Evolutionary conservation across 1,139 yeast genomes (phyloP).

Genomic region (Suhomyces wounanorum): DNA sequence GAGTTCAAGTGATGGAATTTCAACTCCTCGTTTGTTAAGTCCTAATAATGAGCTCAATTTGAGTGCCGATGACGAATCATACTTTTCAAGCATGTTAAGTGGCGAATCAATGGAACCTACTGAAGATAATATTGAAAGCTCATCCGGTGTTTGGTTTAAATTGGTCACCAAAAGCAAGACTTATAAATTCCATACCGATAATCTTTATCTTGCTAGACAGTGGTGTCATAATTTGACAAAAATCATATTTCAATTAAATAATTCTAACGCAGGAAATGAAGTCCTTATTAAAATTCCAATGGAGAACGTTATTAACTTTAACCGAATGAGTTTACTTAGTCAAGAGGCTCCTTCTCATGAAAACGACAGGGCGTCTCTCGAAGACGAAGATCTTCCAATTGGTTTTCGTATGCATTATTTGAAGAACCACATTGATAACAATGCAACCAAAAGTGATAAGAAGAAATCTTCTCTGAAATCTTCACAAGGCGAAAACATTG

Average conservation of each 20-base stretch:
- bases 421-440: slow-evolving; percentile 13
- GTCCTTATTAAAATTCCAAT: slow-evolving; percentile 80
- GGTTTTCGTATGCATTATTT: slow-evolving; percentile 27
- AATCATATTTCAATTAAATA: slow-evolving; percentile 63
- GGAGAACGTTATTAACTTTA: slow-evolving; percentile 63
- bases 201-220: slow-evolving; percentile 66
- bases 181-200: slow-evolving; percentile 73
- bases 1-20: slow-evolving; percentile 10
- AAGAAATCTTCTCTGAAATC: slow-evolving; percentile 17
- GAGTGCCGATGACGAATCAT: slow-evolving; percentile 27
- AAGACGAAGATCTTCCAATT: slow-evolving; percentile 22
- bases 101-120: slow-evolving; percentile 23
- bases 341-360: background rate
- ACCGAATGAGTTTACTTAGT: slow-evolving; percentile 31
- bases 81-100: slow-evolving; percentile 26
- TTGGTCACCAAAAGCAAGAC: slow-evolving; percentile 59
- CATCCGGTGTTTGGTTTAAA: slow-evolving; percentile 50
- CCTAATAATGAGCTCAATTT: slow-evolving; percentile 6
- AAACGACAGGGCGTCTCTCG: slow-evolving; percentile 16
- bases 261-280: slow-evolving; percentile 68
- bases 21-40: slow-evolving; percentile 9
- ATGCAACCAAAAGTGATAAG: background rate
- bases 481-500: slow-evolving; percentile 41
- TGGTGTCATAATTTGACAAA: slow-evolving; percentile 81
- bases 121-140: slow-evolving; percentile 30